Conservation (phyloP, 176 grass and related monocot species). For the Zea luxurians region DNA sequence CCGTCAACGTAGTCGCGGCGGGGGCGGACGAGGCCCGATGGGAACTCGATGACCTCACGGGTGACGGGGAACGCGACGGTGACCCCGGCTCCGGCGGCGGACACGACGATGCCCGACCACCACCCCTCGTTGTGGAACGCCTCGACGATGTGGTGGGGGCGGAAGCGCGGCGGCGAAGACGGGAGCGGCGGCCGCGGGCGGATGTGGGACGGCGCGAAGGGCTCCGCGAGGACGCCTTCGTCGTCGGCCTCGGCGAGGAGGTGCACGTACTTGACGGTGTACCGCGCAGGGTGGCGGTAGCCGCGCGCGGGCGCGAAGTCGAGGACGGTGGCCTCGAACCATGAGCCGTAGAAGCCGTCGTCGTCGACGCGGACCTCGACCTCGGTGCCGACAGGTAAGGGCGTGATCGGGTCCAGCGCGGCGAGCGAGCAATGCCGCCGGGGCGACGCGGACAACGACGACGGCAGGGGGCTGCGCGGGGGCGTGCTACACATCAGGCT, state of each 20-base stretch:
- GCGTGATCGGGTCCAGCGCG: not conserved
- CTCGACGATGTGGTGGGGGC: slow-evolving; percentile 54
- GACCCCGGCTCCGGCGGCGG: not conserved
- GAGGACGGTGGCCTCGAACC: slow-evolving; percentile 65
- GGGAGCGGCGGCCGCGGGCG: slow-evolving; percentile 16
- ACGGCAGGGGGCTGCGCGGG: no score
- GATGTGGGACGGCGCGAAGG: slow-evolving; percentile 37
- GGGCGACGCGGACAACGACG: no score
- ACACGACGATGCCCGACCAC: slow-evolving; percentile 61
- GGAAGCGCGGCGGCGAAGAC: not conserved
- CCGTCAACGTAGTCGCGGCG: slow-evolving; percentile 50
- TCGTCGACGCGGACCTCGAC: slow-evolving; percentile 74
- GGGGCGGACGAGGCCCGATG: slow-evolving; percentile 34
- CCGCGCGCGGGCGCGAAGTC: slow-evolving; percentile 31
- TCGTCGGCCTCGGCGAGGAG: slow-evolving; percentile 41
- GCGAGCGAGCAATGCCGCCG: no score
- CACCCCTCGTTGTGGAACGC: slow-evolving; percentile 76
- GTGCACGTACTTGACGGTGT: slow-evolving; percentile 45
- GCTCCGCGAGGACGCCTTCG: slow-evolving; percentile 45
- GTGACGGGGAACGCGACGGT: slow-evolving; percentile 60
- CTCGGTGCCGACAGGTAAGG: slow-evolving; percentile 18
- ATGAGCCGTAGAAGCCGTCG: slow-evolving; percentile 62
- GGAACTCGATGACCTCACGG: slow-evolving; percentile 56
- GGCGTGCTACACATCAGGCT: no score
- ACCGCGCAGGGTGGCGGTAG: slow-evolving; percentile 15